Percentiles rank a stretch among this genome's conserved stretches.
Conservation (phyloP, 257 asterid species). For the Cynanchum wilfordii region DNA sequence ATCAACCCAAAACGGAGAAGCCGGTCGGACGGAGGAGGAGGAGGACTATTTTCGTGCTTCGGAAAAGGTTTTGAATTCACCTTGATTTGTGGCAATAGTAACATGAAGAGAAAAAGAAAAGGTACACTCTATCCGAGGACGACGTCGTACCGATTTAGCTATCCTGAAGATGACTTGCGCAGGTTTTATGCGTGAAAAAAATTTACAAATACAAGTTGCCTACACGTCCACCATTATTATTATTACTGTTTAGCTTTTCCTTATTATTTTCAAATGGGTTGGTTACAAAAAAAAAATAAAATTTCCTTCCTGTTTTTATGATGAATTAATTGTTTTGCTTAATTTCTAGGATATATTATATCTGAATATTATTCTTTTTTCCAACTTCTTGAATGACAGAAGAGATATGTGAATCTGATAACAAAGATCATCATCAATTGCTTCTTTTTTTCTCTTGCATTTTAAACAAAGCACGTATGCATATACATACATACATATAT, state of each 20-base stretch:
- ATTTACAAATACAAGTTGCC: not conserved
- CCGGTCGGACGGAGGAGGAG: slow-evolving; percentile 19
- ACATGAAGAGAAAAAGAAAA: slow-evolving; percentile 25
- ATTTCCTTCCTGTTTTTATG: too few species aligned
- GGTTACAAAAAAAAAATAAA: too few species aligned
- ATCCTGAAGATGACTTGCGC: slow-evolving; percentile 20
- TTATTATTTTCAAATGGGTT: not conserved
- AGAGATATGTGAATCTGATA: too few species aligned
- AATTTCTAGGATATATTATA: too few species aligned
- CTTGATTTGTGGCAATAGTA: slow-evolving; percentile 51
- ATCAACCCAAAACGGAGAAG: slow-evolving; percentile 8
- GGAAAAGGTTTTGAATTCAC: slow-evolving; percentile 55
- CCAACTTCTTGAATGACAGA: too few species aligned
- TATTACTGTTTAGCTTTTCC: not conserved
- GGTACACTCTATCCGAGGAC: slow-evolving; percentile 7
- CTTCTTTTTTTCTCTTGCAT: too few species aligned
- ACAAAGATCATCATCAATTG: too few species aligned
- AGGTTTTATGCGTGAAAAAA: slow-evolving; percentile 14
- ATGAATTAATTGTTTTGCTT: too few species aligned
- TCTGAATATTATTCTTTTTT: too few species aligned
- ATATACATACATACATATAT: too few species aligned
- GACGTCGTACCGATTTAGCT: not conserved
- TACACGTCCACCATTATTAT: too few species aligned
- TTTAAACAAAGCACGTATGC: too few species aligned
- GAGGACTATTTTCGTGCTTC: slow-evolving; percentile 58